phyloP scores from a whole-genome alignment of 345 rosid species.

The Eucalyptus marginata region DNA sequence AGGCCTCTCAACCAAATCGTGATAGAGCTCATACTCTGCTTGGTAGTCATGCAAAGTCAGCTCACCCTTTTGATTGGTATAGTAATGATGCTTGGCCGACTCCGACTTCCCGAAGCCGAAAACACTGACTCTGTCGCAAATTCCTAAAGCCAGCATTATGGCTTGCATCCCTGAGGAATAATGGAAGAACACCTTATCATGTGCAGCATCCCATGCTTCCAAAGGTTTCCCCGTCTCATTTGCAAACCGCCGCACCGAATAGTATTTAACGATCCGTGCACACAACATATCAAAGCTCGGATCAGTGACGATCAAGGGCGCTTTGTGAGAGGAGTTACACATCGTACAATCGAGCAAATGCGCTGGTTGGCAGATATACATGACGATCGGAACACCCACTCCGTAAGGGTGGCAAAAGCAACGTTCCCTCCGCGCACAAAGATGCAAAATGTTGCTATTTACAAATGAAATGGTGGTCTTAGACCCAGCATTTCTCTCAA shows the following conservation, averaged over 20 bases:
- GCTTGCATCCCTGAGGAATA: slow-evolving; percentile 96
- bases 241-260: slow-evolving; percentile 53
- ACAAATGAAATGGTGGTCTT: slow-evolving; percentile 70
- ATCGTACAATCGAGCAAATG: slow-evolving; percentile 70
- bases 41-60: slow-evolving; percentile 70
- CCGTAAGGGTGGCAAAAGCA: slow-evolving; percentile 92
- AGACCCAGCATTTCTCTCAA: slow-evolving; percentile 46
- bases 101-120: slow-evolving; percentile 81
- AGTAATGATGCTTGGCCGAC: slow-evolving; percentile 73
- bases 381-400: slow-evolving; percentile 41
- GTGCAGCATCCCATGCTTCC: slow-evolving; percentile 33
- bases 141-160: slow-evolving; percentile 67
- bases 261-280: slow-evolving; percentile 69
- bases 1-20: slow-evolving; percentile 45
- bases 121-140: slow-evolving; percentile 63
- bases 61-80: slow-evolving; percentile 84
- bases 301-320: slow-evolving; percentile 64
- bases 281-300: slow-evolving; percentile 76
- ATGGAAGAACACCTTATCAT: slow-evolving; percentile 75
- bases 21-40: slow-evolving; percentile 69
- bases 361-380: slow-evolving; percentile 77
- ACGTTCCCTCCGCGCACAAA: slow-evolving; percentile 43
- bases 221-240: slow-evolving; percentile 32
- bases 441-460: slow-evolving; percentile 82
- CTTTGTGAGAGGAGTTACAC: slow-evolving; percentile 44